Conservation (phyloP, 2,329 filamentous ascomycete species). For the Cryphonectria japonica region DNA sequence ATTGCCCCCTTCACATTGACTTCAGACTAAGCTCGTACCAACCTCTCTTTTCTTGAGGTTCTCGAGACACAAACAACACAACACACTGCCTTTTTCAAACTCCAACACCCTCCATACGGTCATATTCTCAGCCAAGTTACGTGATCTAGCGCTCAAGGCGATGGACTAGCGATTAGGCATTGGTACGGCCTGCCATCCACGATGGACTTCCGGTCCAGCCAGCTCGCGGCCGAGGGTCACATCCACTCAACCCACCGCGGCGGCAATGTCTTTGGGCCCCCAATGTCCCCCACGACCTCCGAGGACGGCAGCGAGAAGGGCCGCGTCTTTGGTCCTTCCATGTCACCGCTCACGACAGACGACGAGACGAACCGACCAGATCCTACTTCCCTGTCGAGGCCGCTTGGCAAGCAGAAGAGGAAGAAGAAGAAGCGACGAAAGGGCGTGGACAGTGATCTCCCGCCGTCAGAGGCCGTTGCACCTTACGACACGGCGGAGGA, state of each 20-base stretch:
- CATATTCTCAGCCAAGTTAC: background rate
- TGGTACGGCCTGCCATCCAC: background rate
- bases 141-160: background rate
- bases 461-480: background rate
- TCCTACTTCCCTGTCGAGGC: background rate
- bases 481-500: background rate
- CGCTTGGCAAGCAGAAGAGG: background rate
- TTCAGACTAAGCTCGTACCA: background rate
- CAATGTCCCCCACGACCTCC: conserved; percentile 23
- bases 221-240: background rate
- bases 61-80: background rate
- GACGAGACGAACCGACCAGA: background rate
- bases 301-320: background rate
- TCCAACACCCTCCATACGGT: background rate
- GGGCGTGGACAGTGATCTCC: background rate
- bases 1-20: background rate
- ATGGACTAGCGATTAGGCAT: conserved; percentile 1
- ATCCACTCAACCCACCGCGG: background rate
- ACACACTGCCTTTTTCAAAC: background rate
- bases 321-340: background rate
- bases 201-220: conserved; percentile 20
- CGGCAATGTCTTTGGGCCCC: conserved; percentile 14
- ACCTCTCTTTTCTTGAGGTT: background rate
- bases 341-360: conserved; percentile 13
- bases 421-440: conserved; percentile 14